Evolutionary conservation across 192 early-diverging fungal species (phyloP).

Genomic region (Backusella tarrabulga): DNA sequence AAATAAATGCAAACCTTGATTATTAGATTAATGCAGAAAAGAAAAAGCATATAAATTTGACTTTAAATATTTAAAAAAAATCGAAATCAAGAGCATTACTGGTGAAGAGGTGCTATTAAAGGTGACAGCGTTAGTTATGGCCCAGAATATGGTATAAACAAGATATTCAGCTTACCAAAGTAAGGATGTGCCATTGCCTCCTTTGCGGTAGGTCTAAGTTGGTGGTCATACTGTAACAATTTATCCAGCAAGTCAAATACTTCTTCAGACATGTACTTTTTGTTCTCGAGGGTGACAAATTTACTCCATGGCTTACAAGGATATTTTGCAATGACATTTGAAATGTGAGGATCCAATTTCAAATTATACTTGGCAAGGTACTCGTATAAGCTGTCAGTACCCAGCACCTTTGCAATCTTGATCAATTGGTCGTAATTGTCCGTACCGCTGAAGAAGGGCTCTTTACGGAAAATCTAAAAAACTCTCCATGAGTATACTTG

Average conservation of each 20-base stretch:
- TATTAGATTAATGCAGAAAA: not conserved
- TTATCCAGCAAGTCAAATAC: slow-evolving; percentile 89
- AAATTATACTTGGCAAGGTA: slow-evolving; percentile 97
- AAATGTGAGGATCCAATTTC: slow-evolving; percentile 84
- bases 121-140: not conserved
- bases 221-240: slow-evolving; percentile 90
- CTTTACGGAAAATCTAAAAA: slow-evolving; percentile 92
- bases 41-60: not conserved
- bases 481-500: not conserved
- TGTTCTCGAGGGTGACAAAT: slow-evolving; percentile 82
- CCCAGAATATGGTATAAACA: too few species aligned
- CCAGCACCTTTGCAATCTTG: slow-evolving; percentile 96
- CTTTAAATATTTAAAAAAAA: not conserved
- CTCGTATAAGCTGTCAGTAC: slow-evolving; percentile 88
- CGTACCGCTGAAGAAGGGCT: slow-evolving; percentile 98
- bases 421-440: slow-evolving; percentile 99
- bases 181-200: slow-evolving; percentile 91
- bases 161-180: slow-evolving; percentile 37
- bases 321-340: slow-evolving; percentile 77
- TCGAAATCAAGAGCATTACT: not conserved
- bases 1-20: not conserved
- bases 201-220: slow-evolving; percentile 79
- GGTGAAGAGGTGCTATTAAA: slow-evolving; percentile 1
- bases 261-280: slow-evolving; percentile 75
- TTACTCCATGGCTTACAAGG: slow-evolving; percentile 84